Conservation (phyloP, 352 stramenopile genomes). For the Phytophthora agathidicida region DNA sequence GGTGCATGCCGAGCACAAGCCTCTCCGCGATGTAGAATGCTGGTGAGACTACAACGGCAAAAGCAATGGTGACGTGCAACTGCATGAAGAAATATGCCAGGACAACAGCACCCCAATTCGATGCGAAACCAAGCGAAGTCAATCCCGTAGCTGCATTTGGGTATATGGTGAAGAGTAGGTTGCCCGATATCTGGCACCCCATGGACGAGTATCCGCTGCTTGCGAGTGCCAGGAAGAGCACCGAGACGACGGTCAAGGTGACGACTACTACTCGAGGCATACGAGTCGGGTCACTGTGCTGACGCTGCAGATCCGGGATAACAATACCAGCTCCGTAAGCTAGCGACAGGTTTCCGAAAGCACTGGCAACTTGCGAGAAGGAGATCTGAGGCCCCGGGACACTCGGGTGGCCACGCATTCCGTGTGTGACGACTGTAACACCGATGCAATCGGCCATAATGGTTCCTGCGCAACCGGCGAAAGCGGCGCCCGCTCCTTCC, state of each 20-base stretch:
- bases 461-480: slow-evolving; percentile 46
- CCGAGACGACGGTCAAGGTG: slow-evolving; percentile 51
- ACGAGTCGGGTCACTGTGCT: slow-evolving; percentile 53
- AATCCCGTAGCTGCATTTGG: slow-evolving; percentile 22
- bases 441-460: slow-evolving; percentile 50
- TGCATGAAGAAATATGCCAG: slow-evolving; percentile 60
- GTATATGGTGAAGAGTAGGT: slow-evolving; percentile 63
- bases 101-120: slow-evolving; percentile 36
- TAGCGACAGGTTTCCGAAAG: slow-evolving; percentile 61
- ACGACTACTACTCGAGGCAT: slow-evolving; percentile 61
- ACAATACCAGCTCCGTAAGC: slow-evolving; percentile 58
- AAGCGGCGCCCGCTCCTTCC: slow-evolving; percentile 37
- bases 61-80: slow-evolving; percentile 31
- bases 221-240: slow-evolving; percentile 48
- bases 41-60: slow-evolving; percentile 37
- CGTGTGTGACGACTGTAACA: slow-evolving; percentile 43
- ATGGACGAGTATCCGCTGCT: slow-evolving; percentile 48
- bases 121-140: slow-evolving; percentile 36
- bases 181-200: slow-evolving; percentile 61
- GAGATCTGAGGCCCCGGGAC: slow-evolving; percentile 40
- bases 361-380: slow-evolving; percentile 51
- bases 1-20: slow-evolving; percentile 45
- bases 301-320: slow-evolving; percentile 53
- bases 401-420: slow-evolving; percentile 52
- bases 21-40: slow-evolving; percentile 47